Evolutionary conservation across 2,329 filamentous ascomycete genomes (phyloP), one percentile per base, ranked within the genome.

Genomic region (Pseudophaeomoniella oleicola): DNA sequence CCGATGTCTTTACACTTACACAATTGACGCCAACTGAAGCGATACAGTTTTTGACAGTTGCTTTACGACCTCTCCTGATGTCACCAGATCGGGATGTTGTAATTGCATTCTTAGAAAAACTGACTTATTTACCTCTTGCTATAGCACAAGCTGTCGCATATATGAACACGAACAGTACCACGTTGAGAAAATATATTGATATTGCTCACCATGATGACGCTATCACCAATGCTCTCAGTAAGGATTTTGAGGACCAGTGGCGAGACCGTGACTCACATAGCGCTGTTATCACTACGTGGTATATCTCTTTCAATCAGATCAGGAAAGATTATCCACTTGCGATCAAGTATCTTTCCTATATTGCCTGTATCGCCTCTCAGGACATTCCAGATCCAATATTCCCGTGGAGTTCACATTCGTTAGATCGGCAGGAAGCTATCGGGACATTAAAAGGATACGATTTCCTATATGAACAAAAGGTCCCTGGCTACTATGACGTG

Each of bases 251-350:
- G 27, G 56, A 60, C 41, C 17, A 40, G 18, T 39, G 41, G 14
- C 47, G 52, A 27, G 55, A 59, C 37, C 35, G 34, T 4, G 44
- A 49, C 5, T 44, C 48, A 9, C 42, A 50, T 31, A 58, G 55
- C 38, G 44, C 57, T 6, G 47, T 61, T 17, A 49, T 50, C 5
- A 54, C 46, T 9, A 60, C 55, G 16, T 62, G 52, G 56, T 44
- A 53, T 3, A 51, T 60, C 17, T 58, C 54, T 6, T 59, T 60
- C 33, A 38, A 53, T 6, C 47, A 56, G 29, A 58, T 61, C 16
- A 47, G 42, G 30, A 31, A 38, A 14, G 19, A 44, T 11, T 40
- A 60, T 39, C 30, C 37, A 13, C 36, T 57, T n/a, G 59, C 58
- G 4, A 46, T 46, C 2, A 47, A 56, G 12, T 54, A 54, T 35